Percentiles rank a stretch among this genome's conserved stretches.
phyloP scores from a whole-genome alignment of 169 alveolate species.

The Cystoisospora suis region DNA sequence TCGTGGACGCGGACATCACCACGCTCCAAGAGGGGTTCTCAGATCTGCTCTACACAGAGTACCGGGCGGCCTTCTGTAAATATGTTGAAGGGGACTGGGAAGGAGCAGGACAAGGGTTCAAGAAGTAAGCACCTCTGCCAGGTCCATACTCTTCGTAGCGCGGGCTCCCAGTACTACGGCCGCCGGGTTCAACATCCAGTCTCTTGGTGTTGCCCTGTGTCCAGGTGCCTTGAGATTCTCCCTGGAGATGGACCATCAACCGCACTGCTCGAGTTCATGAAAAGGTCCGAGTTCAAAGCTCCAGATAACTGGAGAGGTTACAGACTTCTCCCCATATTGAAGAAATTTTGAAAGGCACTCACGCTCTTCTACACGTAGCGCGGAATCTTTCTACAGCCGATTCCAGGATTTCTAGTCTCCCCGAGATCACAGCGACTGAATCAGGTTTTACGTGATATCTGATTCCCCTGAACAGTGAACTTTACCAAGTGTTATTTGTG shows the following conservation, averaged over 20 bases:
- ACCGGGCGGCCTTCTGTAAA: conserved; percentile 72
- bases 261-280: conserved; percentile 77
- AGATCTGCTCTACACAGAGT: conserved; percentile 74
- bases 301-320: conserved; percentile 89
- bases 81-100: conserved; percentile 85
- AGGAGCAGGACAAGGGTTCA: conserved; percentile 67
- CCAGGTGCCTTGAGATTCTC: conserved; percentile 37
- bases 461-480: too few species aligned
- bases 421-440: too few species aligned
- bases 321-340: conserved; percentile 69
- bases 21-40: conserved; percentile 70
- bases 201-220: too few species aligned
- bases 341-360: neutral
- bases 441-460: too few species aligned
- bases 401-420: too few species aligned
- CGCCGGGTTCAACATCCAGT: too few species aligned
- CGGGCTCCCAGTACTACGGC: too few species aligned
- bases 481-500: too few species aligned
- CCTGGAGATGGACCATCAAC: conserved; percentile 79
- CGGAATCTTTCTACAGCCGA: too few species aligned
- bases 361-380: too few species aligned
- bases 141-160: too few species aligned
- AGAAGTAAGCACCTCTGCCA: conserved; percentile 67
- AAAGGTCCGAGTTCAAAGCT: conserved; percentile 70
- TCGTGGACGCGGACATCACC: conserved; percentile 68